A percentile compares a stretch with the other conserved stretches of the same genome.
Evolutionary conservation across 192 early-diverging fungal species (phyloP).

Genomic region (Coemansia nantahalensis): DNA sequence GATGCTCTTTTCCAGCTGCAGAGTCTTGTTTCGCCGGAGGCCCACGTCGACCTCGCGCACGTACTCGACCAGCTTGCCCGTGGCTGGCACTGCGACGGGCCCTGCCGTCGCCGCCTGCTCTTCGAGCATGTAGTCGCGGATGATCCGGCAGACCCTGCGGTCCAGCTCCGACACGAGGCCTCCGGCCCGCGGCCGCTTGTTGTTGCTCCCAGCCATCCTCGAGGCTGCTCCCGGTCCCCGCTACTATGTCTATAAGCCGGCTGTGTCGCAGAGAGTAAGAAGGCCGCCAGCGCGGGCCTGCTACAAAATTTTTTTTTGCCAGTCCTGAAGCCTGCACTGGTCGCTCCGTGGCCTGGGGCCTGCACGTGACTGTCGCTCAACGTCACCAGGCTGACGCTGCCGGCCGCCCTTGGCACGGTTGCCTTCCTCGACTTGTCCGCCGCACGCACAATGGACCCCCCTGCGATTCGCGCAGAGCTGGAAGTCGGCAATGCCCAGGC

Average conservation of each 20-base stretch:
- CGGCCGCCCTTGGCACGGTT: no score
- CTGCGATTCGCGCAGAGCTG: neutral
- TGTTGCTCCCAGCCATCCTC: constrained; percentile 27
- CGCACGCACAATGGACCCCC: neutral
- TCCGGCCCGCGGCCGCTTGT: constrained; percentile 28
- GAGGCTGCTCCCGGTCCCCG: no score
- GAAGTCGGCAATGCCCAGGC: no score
- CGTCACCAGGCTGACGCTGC: no score
- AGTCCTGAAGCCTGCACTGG: no score
- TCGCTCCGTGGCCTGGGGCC: no score
- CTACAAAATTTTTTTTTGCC: no score
- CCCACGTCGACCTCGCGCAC: constrained; percentile 21
- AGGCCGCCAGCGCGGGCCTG: no score
- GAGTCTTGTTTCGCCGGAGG: constrained; percentile 16
- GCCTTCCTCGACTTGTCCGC: neutral
- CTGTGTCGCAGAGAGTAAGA: no score
- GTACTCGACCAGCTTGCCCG: constrained; percentile 24
- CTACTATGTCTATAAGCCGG: no score
- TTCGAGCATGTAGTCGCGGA: constrained; percentile 16
- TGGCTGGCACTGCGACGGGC: constrained; percentile 13
- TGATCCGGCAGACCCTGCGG: constrained; percentile 16
- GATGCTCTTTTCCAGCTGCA: constrained; percentile 32
- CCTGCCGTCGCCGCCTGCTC: constrained; percentile 15
- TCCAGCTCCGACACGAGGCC: constrained; percentile 29
- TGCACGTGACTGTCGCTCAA: no score